These are phyloP conservation scores for Periconia digitata DNA, from an alignment of 2,329 filamentous ascomycete species.

Conservation along the genomic window DNA sequence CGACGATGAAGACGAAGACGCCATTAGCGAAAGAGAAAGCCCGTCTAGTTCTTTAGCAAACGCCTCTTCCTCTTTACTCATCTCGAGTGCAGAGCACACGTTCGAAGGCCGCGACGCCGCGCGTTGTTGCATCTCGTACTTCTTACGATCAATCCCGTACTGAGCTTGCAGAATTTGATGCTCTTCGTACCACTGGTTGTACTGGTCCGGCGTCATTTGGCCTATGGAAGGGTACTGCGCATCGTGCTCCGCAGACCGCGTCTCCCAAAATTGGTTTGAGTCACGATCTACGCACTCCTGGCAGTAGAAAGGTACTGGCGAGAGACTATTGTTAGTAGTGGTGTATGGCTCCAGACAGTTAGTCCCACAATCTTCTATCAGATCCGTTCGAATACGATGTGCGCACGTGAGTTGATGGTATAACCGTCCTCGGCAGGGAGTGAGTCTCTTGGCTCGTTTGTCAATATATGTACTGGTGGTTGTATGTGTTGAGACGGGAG, in stretches of 20 bases:
- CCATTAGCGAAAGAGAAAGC: constrained; percentile 31
- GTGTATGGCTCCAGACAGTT: constrained; percentile 37
- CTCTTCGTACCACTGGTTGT: constrained; percentile 35
- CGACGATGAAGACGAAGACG: constrained; percentile 16
- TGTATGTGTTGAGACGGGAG: constrained; percentile 7
- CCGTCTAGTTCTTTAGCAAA: constrained; percentile 36
- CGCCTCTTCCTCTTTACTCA: constrained; percentile 32
- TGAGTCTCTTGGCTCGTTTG: constrained; percentile 31
- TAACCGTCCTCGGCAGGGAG: constrained; percentile 36
- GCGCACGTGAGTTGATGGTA: constrained; percentile 41
- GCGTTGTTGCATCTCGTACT: constrained; percentile 29
- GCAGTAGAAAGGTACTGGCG: constrained; percentile 29
- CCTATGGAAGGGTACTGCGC: constrained; percentile 28
- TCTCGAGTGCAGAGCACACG: constrained; percentile 30
- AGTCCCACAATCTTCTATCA: constrained; percentile 38
- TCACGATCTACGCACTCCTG: constrained; percentile 36
- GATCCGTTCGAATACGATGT: constrained; percentile 38
- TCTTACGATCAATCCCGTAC: constrained; percentile 25
- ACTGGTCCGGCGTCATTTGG: constrained; percentile 35
- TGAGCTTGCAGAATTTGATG: constrained; percentile 29
- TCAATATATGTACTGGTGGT: constrained; percentile 14
- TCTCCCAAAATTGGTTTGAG: constrained; percentile 28
- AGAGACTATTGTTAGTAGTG: not conserved
- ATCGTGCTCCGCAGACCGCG: constrained; percentile 29
- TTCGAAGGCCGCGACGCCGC: constrained; percentile 30